phyloP scores from a whole-genome alignment of 192 early-diverging fungal species.

The Rhizoclosmatium sp. region DNA sequence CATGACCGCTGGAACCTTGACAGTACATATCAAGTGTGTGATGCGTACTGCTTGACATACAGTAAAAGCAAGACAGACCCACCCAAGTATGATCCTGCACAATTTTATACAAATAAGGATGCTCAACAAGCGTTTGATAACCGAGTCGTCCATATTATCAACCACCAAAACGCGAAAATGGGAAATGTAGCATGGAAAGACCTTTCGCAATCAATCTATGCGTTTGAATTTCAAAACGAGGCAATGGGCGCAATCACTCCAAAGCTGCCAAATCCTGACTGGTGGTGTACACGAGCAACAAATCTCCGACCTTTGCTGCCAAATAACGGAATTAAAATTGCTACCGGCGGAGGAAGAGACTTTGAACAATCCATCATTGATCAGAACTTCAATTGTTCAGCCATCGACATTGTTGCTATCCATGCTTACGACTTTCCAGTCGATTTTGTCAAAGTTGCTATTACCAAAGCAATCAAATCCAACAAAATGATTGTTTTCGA shows the following conservation, averaged over 20 bases:
- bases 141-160: slow-evolving; percentile 30
- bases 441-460: not conserved
- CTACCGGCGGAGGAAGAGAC: slow-evolving; percentile 18
- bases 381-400: slow-evolving; percentile 25
- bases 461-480: not conserved
- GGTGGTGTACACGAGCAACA: slow-evolving; percentile 36
- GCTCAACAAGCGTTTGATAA: slow-evolving; percentile 29
- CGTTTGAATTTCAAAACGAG: slow-evolving; percentile 37
- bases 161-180: slow-evolving; percentile 26
- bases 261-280: slow-evolving; percentile 10
- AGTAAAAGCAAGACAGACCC: too few relatives aligned
- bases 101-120: slow-evolving; percentile 6
- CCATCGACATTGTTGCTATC: slow-evolving; percentile 32
- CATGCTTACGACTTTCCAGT: not conserved
- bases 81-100: not conserved
- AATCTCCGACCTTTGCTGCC: not conserved
- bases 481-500: not conserved
- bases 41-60: slow-evolving; percentile 36
- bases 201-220: slow-evolving; percentile 30
- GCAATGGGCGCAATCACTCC: not conserved
- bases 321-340: not conserved
- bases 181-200: slow-evolving; percentile 8
- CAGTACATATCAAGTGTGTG: slow-evolving; percentile 28
- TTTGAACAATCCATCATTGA: not conserved
- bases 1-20: slow-evolving; percentile 40